These are phyloP conservation scores for Fusarium musae DNA, from an alignment of 2,329 filamentous ascomycete genomes.

Conservation along the genomic window DNA sequence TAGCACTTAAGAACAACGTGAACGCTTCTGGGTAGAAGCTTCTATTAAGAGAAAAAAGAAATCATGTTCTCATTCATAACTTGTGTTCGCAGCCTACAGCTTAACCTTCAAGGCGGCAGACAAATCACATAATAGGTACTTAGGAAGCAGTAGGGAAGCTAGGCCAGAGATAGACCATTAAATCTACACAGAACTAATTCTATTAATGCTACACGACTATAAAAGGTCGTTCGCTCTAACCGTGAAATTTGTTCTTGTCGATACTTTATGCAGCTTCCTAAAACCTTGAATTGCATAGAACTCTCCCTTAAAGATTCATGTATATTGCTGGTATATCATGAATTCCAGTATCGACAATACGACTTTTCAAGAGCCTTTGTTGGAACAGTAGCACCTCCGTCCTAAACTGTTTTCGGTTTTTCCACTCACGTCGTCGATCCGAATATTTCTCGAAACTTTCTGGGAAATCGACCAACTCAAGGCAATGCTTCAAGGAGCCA, in stretches of 20 bases:
- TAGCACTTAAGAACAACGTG: too few species aligned
- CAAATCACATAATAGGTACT: too few species aligned
- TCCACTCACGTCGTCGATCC: not conserved
- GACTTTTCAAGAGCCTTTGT: not conserved
- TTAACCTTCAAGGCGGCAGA: too few species aligned
- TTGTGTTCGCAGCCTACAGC: too few species aligned
- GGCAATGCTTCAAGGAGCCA: not conserved
- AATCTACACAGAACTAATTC: too few species aligned
- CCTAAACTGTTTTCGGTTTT: not conserved
- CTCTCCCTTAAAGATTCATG: too few species aligned
- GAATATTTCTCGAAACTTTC: fast-evolving
- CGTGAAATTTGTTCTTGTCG: too few species aligned
- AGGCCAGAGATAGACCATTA: not conserved
- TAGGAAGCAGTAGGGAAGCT: not conserved
- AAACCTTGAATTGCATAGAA: fast-evolving
- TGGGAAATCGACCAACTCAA: not conserved
- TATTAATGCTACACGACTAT: not conserved
- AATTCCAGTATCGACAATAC: not conserved
- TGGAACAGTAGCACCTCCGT: fast-evolving
- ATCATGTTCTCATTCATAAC: too few species aligned
- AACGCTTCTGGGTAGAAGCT: too few species aligned
- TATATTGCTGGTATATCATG: too few species aligned
- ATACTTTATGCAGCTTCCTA: not conserved
- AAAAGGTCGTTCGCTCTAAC: fast-evolving
- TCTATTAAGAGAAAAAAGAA: too few species aligned